Evolutionary conservation across 2,329 filamentous ascomycete genomes (phyloP).

Genomic region (Hypoxylon sp.): DNA sequence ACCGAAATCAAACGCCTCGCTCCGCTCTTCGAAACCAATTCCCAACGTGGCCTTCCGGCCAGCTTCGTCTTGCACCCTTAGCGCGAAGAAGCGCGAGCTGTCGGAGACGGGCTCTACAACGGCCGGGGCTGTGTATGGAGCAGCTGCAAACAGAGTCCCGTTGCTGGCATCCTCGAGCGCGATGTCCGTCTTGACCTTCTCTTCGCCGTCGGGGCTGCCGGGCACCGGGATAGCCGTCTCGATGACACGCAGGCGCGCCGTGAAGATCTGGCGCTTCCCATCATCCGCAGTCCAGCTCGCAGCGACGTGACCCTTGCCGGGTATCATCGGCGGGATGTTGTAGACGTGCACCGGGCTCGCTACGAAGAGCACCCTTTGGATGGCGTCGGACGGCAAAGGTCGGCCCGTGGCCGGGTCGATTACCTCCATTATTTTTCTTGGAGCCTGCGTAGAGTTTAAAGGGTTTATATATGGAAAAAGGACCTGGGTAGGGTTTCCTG

Average conservation of each 20-base stretch:
- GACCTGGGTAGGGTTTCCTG: background rate
- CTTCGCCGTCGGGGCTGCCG: constrained; percentile 57
- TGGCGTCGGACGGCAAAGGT: constrained; percentile 79
- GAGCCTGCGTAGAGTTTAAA: background rate
- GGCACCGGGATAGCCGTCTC: constrained; percentile 75
- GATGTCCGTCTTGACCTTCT: constrained; percentile 79
- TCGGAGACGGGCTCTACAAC: constrained; percentile 85
- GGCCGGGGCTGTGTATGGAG: constrained; percentile 77
- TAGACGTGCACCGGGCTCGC: constrained; percentile 85
- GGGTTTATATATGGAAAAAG: background rate
- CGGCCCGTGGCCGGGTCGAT: constrained; percentile 80
- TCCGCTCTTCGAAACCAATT: constrained; percentile 88
- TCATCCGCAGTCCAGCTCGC: constrained; percentile 81
- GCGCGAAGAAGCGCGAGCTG: constrained; percentile 86
- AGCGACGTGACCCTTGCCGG: constrained; percentile 84
- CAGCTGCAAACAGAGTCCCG: constrained; percentile 85
- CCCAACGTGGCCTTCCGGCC: constrained; percentile 85
- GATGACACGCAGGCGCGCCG: constrained; percentile 82
- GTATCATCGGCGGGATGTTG: constrained; percentile 84
- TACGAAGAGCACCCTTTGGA: constrained; percentile 88
- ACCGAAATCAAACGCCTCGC: constrained; percentile 88
- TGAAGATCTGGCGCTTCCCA: constrained; percentile 84
- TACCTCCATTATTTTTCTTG: constrained; percentile 66
- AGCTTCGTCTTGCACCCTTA: constrained; percentile 82
- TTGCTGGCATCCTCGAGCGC: constrained; percentile 82